Percentiles rank a stretch among this genome's conserved stretches.
phyloP scores from a whole-genome alignment of 495 filamentous ascomycete genomes.

The Hypoxylon perforatum region DNA sequence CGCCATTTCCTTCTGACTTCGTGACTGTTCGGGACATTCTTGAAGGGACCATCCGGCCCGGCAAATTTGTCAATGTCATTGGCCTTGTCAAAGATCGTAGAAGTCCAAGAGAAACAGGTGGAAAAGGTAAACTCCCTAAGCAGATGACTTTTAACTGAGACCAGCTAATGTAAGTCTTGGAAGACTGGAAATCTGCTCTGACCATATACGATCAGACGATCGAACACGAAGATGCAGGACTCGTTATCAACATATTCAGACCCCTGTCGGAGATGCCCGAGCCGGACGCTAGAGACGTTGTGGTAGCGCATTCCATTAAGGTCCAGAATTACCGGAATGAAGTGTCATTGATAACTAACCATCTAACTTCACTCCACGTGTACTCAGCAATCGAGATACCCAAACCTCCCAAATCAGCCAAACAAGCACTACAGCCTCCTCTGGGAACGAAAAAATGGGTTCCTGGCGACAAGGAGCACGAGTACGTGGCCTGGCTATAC shows the following conservation, averaged over 20 bases:
- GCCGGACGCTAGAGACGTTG: slow-evolving; percentile 51
- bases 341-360: slow-evolving; percentile 54
- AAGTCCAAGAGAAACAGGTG: slow-evolving; percentile 52
- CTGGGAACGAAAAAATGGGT: slow-evolving; percentile 3
- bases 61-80: slow-evolving; percentile 57
- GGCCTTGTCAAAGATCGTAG: slow-evolving; percentile 63
- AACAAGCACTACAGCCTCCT: slow-evolving; percentile 41
- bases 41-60: slow-evolving; percentile 32
- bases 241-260: slow-evolving; percentile 58
- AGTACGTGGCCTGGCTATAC: slow-evolving; percentile 56
- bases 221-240: slow-evolving; percentile 39
- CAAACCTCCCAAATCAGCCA: slow-evolving; percentile 47
- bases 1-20: slow-evolving; percentile 46
- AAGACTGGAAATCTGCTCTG: slow-evolving; percentile 56
- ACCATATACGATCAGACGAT: slow-evolving; percentile 55
- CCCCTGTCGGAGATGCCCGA: slow-evolving; percentile 53
- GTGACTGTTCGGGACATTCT: slow-evolving; percentile 45
- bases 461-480: slow-evolving; percentile 41
- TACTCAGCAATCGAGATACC: slow-evolving; percentile 56
- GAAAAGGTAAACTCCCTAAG: slow-evolving; percentile 49
- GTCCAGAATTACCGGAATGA: slow-evolving; percentile 45
- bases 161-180: slow-evolving; percentile 10
- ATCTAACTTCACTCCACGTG: slow-evolving; percentile 49
- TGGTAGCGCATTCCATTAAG: slow-evolving; percentile 55
- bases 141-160: slow-evolving; percentile 1